Evolutionary conservation across 345 rosid species (phyloP), one percentile per base, ranked within the genome.

Genomic region (Fremontodendron californicum): DNA sequence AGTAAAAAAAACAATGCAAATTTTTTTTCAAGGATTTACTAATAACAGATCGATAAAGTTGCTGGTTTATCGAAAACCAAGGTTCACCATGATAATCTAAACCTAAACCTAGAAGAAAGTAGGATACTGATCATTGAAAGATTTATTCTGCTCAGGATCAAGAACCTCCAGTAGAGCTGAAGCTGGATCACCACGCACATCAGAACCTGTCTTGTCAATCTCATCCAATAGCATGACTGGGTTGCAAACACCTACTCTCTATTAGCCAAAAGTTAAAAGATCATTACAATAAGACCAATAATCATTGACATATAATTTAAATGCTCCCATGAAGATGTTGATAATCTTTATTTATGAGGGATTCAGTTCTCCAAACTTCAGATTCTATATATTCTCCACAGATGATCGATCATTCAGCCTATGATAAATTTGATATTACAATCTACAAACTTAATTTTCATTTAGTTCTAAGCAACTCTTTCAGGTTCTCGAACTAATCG

Each of bases 51-150:
- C 13, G 4, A n/a, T n/a, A 19, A 65, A 65, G 70, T 69, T 13
- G 74, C 58, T 2, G n/a, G 43, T 18, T 72, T 63, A 18, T 8
- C 35, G 29, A 55, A 63, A 77, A 66, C n/a, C 3, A 75, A 58
- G 15, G 55, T 31, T 66, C 46, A 16, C 18, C 18, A 45, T 65
- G 67, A 79, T 16, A 63, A 81, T 67, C 54, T 73, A 27, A 39
- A 29, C 65, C 54, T 73, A 27, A 39, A 29, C 65, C 54, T 66
- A 23, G 64, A 37, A 52, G 49, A 49, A 76, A 83, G 75, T 78
- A 88, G 99, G 98, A 96, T 96, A 96, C 97, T 96, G 99, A 77
- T 96, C 99, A 74, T 88, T 93, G 82, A 96, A 96, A 74, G 95
- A 68, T 82, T 86, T 88, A 81, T 96, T 96, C 87, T 96, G 99